A percentile compares a stretch with the other conserved stretches of the same genome.
Evolutionary conservation across 345 rosid species (phyloP).

Genomic region (Ceriops tagal): DNA sequence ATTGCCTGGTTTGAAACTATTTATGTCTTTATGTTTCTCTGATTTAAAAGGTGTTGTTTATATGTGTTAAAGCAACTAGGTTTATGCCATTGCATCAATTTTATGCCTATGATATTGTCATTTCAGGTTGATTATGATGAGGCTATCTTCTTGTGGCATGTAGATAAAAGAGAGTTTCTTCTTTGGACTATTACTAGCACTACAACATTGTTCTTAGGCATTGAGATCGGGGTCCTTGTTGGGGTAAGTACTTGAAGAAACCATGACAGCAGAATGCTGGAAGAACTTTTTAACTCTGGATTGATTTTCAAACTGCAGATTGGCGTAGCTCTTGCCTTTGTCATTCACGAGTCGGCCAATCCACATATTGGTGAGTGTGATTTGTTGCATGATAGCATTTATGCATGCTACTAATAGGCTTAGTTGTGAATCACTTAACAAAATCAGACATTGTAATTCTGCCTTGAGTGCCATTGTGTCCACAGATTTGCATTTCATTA

Average conservation of each 20-base stretch:
- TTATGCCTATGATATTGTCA: slow-evolving; percentile 1
- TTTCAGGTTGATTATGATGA: slow-evolving; percentile 91
- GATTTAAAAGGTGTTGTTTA: background rate
- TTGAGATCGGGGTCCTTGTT: slow-evolving; percentile 95
- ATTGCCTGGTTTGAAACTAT: slow-evolving; percentile 1
- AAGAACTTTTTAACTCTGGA: slow-evolving; percentile 7
- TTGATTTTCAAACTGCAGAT: slow-evolving; percentile 51
- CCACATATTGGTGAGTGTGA: slow-evolving; percentile 84
- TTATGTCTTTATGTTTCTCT: background rate
- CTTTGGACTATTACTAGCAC: slow-evolving; percentile 85
- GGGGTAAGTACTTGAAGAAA: slow-evolving; percentile 58
- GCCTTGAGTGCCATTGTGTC: too few species aligned
- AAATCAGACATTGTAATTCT: background rate
- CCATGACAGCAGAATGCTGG: background rate
- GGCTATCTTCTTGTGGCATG: slow-evolving; percentile 94
- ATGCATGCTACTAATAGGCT: background rate
- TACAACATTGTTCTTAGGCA: slow-evolving; percentile 84
- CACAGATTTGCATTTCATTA: too few species aligned
- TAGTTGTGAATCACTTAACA: background rate
- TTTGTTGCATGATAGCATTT: slow-evolving; percentile 1
- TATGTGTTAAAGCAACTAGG: background rate
- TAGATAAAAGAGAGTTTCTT: slow-evolving; percentile 92
- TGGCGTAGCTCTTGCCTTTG: slow-evolving; percentile 93
- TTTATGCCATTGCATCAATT: background rate
- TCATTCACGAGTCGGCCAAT: slow-evolving; percentile 98